Base-by-base conservation (phyloP, 208 protist genomes). In the Trypanosoma boissoni region DNA sequence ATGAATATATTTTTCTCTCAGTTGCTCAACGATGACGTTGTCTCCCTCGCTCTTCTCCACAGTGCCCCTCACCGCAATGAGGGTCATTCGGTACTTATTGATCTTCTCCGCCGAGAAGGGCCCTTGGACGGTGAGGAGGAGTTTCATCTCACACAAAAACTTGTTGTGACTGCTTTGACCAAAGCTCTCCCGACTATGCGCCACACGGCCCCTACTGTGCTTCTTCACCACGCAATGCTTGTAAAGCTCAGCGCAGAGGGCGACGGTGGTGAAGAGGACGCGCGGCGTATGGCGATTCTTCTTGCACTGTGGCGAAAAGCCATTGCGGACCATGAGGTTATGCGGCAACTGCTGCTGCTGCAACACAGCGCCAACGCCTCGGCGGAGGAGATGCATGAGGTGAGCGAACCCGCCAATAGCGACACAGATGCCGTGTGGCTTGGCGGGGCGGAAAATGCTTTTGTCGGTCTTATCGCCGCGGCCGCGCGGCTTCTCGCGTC, bases 21-120 rank as follows among this genome's bases (percentile, higher is more conserved):
- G 48, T 78, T 58, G 39, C 55, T 83, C 20, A 78, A 78, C 42
- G 66, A 78, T 41, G 64, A 83, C 37, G 29, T 83, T 5, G 44
- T 83, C 16, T 41, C 52, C 0, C 45, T 78, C 10, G 64, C 65
- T 3, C 49, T 83, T 1, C 42, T 56, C 14, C 3, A 21, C 34
- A 29, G 39, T 31, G 36, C 10, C 24, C 57, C 3, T 10, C 37
- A 29, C 39, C 34, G 45, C 43, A 37, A 41, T 32, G 57, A 53
- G 6, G 6, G 53, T 2, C 4, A 28, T 4, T 45, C 42, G 39
- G 27, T 43, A 68, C 50, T 61, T 7, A 32, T 70, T n/a, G 65
- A 37, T 29, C 74, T 58, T 54, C 69, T 63, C 34, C 6, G 8
- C 44, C 44, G 14, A 21, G 48, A 63, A 7, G 68, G 60, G 3